These are phyloP conservation scores for Lasiosphaeriaceae sp. DNA, from an alignment of 495 filamentous ascomycete genomes.

Conservation along the genomic window DNA sequence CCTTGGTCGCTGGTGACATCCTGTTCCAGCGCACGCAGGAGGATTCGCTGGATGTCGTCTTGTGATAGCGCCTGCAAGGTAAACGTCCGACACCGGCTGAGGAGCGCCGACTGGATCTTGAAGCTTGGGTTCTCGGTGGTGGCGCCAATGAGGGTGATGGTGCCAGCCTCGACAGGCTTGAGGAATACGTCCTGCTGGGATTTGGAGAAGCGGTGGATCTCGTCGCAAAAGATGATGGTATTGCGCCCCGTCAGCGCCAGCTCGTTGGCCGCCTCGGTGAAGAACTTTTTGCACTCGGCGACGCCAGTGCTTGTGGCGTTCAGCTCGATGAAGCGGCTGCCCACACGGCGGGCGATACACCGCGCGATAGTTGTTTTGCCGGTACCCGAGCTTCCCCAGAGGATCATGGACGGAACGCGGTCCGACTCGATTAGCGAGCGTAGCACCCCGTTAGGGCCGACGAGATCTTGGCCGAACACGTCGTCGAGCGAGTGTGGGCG, in stretches of 20 bases:
- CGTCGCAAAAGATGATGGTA: slow-evolving; percentile 97
- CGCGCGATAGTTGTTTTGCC: slow-evolving; percentile 96
- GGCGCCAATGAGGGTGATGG: slow-evolving; percentile 87
- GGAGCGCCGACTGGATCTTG: slow-evolving; percentile 82
- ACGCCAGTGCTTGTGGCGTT: slow-evolving; percentile 89
- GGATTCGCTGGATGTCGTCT: slow-evolving; percentile 65
- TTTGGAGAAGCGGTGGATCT: slow-evolving; percentile 93
- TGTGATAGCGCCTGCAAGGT: slow-evolving; percentile 71
- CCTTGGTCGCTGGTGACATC: slow-evolving; percentile 42
- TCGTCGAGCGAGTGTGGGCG: slow-evolving; percentile 80
- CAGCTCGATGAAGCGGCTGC: slow-evolving; percentile 88
- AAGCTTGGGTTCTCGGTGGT: slow-evolving; percentile 98
- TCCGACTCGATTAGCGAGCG: slow-evolving; percentile 87
- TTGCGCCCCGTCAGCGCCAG: slow-evolving; percentile 75
- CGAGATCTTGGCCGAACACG: slow-evolving; percentile 86
- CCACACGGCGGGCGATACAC: slow-evolving; percentile 79
- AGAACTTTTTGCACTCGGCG: slow-evolving; percentile 93
- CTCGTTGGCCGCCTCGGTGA: slow-evolving; percentile 79
- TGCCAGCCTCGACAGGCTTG: slow-evolving; percentile 86
- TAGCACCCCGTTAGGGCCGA: slow-evolving; percentile 77
- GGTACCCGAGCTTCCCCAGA: slow-evolving; percentile 90
- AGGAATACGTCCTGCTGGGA: slow-evolving; percentile 93
- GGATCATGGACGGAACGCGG: slow-evolving; percentile 86
- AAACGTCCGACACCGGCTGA: slow-evolving; percentile 88
- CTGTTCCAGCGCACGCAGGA: slow-evolving; percentile 64